These are phyloP conservation scores for Phytophthora syringae DNA, from an alignment of 352 stramenopile species.

Conservation along the genomic window DNA sequence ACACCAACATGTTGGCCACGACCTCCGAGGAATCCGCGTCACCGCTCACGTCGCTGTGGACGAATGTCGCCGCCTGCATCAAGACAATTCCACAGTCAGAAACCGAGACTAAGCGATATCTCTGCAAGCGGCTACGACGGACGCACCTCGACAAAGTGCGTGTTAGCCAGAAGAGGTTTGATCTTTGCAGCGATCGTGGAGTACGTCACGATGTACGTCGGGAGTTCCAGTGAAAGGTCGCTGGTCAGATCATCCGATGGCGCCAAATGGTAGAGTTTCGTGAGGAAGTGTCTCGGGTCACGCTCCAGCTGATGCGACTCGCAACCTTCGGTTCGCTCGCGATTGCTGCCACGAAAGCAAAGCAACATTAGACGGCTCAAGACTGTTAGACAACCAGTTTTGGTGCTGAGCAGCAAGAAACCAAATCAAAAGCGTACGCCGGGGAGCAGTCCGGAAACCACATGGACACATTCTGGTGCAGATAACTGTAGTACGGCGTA, in stretches of 20 bases:
- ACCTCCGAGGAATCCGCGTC: conserved; percentile 70
- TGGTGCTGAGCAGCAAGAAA: background rate
- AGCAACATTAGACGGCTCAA: background rate
- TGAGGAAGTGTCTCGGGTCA: conserved; percentile 59
- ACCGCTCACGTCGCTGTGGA: conserved; percentile 73
- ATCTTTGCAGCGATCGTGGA: conserved; percentile 60
- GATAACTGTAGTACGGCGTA: conserved; percentile 88
- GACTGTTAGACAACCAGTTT: conserved; percentile 8
- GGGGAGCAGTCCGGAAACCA: conserved; percentile 89
- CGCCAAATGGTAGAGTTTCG: conserved; percentile 59
- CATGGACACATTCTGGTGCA: conserved; percentile 85
- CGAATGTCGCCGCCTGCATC: conserved; percentile 58
- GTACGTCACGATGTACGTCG: conserved; percentile 74
- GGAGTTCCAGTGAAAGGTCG: conserved; percentile 43
- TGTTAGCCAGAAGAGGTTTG: conserved; percentile 47
- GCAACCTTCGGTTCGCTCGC: conserved; percentile 57
- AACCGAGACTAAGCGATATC: background rate
- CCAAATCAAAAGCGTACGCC: conserved; percentile 42
- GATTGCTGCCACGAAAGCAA: conserved; percentile 50
- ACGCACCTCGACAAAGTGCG: conserved; percentile 57
- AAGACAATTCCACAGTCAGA: conserved; percentile 14
- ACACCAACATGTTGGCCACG: conserved; percentile 74
- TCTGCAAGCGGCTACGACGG: conserved; percentile 2
- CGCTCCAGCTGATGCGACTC: conserved; percentile 74
- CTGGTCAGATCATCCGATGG: conserved; percentile 21